Conservation (phyloP, 1,284 basidiomycete species). For the Sanghuangporus weigelae region DNA sequence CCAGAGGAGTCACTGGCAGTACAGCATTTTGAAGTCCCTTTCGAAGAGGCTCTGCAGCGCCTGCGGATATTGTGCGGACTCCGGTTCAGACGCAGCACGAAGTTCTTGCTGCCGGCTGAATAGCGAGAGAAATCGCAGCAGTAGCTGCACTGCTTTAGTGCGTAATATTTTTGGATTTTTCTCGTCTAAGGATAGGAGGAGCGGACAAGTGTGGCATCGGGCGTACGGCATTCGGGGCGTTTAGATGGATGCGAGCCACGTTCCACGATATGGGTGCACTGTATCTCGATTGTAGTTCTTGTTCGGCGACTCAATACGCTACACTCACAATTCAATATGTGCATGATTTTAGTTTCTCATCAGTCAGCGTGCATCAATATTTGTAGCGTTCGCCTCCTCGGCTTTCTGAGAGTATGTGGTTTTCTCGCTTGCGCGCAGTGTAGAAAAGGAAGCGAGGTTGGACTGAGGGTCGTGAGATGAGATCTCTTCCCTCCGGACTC, state of each 20-base stretch:
- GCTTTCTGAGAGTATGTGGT: background rate
- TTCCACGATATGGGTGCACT: background rate
- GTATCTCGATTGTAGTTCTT: background rate
- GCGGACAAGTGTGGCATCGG: too few species aligned
- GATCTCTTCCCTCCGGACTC: too few species aligned
- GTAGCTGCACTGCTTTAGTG: background rate
- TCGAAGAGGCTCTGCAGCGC: background rate
- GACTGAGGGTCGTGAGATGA: background rate
- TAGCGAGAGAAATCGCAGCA: too few species aligned
- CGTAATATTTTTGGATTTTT: too few species aligned
- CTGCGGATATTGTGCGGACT: background rate
- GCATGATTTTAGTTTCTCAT: background rate
- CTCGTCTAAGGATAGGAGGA: too few species aligned
- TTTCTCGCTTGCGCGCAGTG: background rate
- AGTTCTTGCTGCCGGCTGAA: too few species aligned
- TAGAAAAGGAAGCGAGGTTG: background rate
- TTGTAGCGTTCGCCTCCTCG: background rate
- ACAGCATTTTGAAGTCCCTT: too few species aligned
- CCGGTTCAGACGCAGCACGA: background rate
- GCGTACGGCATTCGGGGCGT: background rate
- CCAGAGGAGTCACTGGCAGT: too few species aligned
- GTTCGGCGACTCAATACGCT: background rate
- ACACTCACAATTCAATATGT: background rate
- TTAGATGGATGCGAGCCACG: background rate
- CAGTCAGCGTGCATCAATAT: too few species aligned